Base-by-base conservation (phyloP, 225 moss, liverwort and hornwort species). In the Thuidium tamariscinum region DNA sequence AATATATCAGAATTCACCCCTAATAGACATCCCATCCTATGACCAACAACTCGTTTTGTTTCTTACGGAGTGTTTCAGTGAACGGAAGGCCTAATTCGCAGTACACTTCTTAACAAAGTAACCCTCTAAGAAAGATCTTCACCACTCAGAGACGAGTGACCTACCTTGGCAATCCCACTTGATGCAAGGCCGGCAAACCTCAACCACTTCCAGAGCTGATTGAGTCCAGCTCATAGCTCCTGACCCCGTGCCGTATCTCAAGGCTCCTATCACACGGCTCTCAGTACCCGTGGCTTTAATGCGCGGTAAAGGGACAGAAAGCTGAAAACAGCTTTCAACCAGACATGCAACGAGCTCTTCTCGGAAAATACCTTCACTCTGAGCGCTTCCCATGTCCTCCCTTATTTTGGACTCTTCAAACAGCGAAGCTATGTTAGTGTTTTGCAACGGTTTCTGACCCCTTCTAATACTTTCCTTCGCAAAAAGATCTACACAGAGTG, bases 291-390 rank as follows among this genome's bases (percentile, higher is more conserved):
- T 89, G 54, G 93, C 86, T 86, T 96, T 96, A 48, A 91, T 83
- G 69, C 95, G 97, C 56, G 97, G 97, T 57, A 97, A 88, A 83
- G 98, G 98, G 51, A 97, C 94, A 68, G 98, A 99, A 34, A 99
- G 95, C 85, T 97, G 98, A 86, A 99, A 97, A 90, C 98, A 99
- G 86, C 97, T 99, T 89, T 99, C 98, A 48, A 99, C 98, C 69
- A 99, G 91, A 75, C 97, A 95, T n/a, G 98, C 97, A 48, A 99
- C 96, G 79, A 99, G 90, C 75, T 99, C 98, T 92, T 99, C 98
- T 86, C 98, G 94, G 87, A 99, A 97, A 73, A 96, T 83, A 85
- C 96, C 92, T 68, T 93, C 86, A 67, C 95, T 96, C 62, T 83
- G 91, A 44, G 91, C 63, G 89, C 86, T 94, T 81, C 89, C 83